Percentiles rank a stretch among this genome's conserved stretches.
phyloP scores from a whole-genome alignment of 768 basidiomycete genomes.

The Boletales sp. region DNA sequence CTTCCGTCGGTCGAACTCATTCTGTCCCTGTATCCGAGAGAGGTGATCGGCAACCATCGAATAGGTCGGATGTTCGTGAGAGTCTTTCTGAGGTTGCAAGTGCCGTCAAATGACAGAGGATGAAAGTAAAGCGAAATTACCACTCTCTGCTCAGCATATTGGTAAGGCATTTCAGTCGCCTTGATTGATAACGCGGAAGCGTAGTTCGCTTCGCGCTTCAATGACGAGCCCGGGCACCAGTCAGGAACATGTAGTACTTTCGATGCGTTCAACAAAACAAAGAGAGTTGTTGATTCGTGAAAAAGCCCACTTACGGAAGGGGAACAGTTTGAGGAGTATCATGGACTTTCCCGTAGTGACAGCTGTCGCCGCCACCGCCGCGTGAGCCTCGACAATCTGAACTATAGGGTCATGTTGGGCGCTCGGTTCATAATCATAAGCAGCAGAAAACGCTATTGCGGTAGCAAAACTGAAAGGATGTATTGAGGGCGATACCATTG shows the following conservation, averaged over 20 bases:
- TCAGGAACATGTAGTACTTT: slow-evolving; percentile 22
- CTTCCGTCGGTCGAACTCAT: background rate
- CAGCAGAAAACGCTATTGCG: background rate
- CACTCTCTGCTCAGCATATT: slow-evolving; percentile 2
- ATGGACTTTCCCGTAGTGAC: slow-evolving; percentile 1
- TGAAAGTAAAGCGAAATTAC: background rate
- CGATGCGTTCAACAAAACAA: background rate
- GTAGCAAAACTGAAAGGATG: slow-evolving; percentile 1
- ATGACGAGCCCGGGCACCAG: slow-evolving; percentile 15
- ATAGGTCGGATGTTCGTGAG: background rate
- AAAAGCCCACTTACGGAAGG: slow-evolving; percentile 10
- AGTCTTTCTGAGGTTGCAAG: background rate
- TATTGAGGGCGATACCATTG: background rate
- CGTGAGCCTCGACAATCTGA: background rate
- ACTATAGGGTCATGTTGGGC: slow-evolving; percentile 7
- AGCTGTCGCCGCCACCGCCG: background rate
- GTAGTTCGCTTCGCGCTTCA: background rate
- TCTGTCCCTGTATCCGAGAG: background rate
- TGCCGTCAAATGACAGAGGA: background rate
- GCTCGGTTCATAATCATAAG: slow-evolving; percentile 6
- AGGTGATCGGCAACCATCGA: slow-evolving; percentile 7
- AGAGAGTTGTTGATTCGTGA: background rate
- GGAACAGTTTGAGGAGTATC: background rate
- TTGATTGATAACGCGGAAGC: background rate
- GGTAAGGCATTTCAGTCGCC: slow-evolving; percentile 2